These are phyloP conservation scores for Eutrema japonicum DNA, from an alignment of 345 rosid genomes.

Conservation along the genomic window DNA sequence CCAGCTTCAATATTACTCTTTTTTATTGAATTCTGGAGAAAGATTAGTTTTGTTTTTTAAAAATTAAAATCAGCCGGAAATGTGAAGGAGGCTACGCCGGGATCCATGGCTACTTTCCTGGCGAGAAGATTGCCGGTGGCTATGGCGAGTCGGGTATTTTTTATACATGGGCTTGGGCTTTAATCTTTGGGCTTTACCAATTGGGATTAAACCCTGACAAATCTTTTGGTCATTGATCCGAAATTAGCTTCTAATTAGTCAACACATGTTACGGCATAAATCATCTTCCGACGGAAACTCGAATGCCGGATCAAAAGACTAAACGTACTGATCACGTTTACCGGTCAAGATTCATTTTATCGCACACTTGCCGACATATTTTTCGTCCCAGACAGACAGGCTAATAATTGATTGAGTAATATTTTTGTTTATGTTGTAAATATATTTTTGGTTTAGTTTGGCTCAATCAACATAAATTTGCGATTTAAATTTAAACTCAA, in stretches of 20 bases:
- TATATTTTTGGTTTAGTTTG: no score
- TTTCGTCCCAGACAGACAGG: not conserved
- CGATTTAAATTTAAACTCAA: no score
- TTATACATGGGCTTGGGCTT: slow-evolving; percentile 1
- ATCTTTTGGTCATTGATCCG: no score
- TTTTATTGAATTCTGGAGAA: slow-evolving; percentile 12
- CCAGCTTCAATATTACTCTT: slow-evolving; percentile 28
- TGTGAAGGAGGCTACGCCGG: slow-evolving; percentile 27
- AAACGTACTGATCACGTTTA: no score
- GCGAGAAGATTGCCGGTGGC: slow-evolving; percentile 39
- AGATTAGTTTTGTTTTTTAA: not conserved
- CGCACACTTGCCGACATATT: not conserved
- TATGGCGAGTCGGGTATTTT: not conserved
- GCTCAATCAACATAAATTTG: no score
- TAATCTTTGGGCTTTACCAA: not conserved
- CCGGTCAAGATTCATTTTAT: not conserved
- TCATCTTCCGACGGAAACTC: no score
- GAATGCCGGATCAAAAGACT: no score
- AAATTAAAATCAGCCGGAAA: not conserved
- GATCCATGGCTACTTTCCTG: slow-evolving; percentile 41
- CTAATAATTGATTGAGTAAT: not conserved
- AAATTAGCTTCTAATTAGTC: no score
- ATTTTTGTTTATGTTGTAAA: no score
- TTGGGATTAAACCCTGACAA: not conserved
- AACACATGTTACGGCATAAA: no score